Base-by-base conservation (phyloP, 2,329 filamentous ascomycete species). In the Zasmidium angulare region DNA sequence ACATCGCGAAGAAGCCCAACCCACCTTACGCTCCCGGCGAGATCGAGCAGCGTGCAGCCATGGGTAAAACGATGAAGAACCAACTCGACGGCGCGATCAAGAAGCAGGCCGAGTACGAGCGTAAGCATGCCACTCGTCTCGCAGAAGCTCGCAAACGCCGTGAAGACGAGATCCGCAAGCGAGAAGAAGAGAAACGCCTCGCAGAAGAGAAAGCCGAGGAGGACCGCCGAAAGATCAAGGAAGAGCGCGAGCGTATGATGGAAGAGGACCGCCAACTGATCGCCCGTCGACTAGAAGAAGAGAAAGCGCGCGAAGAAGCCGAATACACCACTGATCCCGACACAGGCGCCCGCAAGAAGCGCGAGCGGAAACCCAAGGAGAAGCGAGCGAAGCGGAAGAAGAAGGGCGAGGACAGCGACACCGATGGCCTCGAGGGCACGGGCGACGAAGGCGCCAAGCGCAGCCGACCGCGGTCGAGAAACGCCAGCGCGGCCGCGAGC, bases 61-160 rank as follows among this genome's bases (percentile, higher is more conserved):
- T 99, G 95, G 93, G 91, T 65, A 96, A 97, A 74, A 99, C 96
- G 0, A 91, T 96, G 78, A 89, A 90, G 65, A 92, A 91, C 69
- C 93, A 99, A 74, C 84, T 99, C 12, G 91, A 96, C 70, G 87
- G 92, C 69, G 89, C 90, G 3, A 85, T 93, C 50, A 87, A 91
- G 65, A 89, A 86, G 66, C 95, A 99, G 74, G 88, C 86, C 63
- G 90, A 96, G 63, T 98, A 96, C 75, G 95, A 99, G 74, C 89
- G 92, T 69, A 91, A 90, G 79, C 97, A 98, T 73, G 91, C 92
- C 36, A 86, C 89, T 69, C 96, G 95, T 75, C 84, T 98, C 2
- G 85, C 89, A 62, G 87, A 91, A 55, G 93, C 95, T 7, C 84
- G 90, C 36, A 86, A 89, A 68, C 84, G 87, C 62, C 89, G 93